Evolutionary conservation across 1,284 basidiomycete genomes (phyloP), one percentile per base, ranked within the genome.

Genomic region (Lignosus rhinocerotis): DNA sequence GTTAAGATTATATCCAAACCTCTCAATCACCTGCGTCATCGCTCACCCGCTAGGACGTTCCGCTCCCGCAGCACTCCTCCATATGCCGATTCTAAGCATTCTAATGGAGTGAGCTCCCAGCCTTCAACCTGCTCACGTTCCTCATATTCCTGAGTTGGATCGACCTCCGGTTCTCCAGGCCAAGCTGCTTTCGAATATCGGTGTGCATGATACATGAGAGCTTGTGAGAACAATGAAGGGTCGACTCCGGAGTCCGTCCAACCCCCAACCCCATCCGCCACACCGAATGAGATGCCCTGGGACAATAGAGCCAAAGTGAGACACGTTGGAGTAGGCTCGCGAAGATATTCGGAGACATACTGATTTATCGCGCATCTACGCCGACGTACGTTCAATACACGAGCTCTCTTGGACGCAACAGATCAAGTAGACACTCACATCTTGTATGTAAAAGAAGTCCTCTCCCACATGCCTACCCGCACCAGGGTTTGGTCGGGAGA

Each of bases 231-330:
- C 38, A 93, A 76, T 8, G 89, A 87, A 3, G 93, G 92, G 69
- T 96, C 93, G 32, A 94, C 84, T 53, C 93, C 93, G 1, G 86
- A 86, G 64, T 92, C 81, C 36, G 78, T 77, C 87, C 87, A 89
- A 19, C 87, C 87, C 3, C 87, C 87, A 1, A 89, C 87, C 17
- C 87, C 87, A 63, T 89, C 87, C 12, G 87, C 86, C 2, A 86
- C 76, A 71, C 81, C 92, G 55, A 95, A 78, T 4, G 90, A 84
- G n/a, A 93, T 71, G 32, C 92, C 92, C 85, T 92, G 50, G 14
- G n/a, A 9, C n/a, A 42, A 53, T n/a, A 31, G n/a, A n/a, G 21
- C 10, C 21, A 6, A 39, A 21, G 14, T 51, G 10, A 42, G 21
- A 36, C 21, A 39, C 21, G 25, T 14, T 21, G 31, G 34, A 32